Evolutionary conservation across 2,329 filamentous ascomycete genomes (phyloP).

Genomic region (Aurifilum marmelostoma): DNA sequence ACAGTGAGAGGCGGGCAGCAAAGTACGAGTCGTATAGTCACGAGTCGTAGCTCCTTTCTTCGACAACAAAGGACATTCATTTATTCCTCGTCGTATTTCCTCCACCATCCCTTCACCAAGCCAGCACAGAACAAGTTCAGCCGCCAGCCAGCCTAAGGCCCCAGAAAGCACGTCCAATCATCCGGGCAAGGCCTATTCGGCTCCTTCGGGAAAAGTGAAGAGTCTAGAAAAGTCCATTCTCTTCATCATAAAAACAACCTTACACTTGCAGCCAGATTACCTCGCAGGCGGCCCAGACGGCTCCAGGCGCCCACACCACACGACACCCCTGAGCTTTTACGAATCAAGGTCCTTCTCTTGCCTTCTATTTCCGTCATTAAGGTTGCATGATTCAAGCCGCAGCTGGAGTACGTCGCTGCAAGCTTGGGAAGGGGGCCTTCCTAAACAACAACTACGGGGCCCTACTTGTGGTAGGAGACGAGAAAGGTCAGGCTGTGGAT

Average conservation of each 20-base stretch:
- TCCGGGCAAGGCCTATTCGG: not conserved
- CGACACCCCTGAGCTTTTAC: not conserved
- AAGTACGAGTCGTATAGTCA: not conserved
- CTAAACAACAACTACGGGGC: conserved; percentile 6
- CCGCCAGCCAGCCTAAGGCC: too few relatives aligned
- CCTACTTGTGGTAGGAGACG: not conserved
- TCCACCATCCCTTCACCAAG: not conserved
- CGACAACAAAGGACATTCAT: not conserved
- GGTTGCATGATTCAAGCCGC: conserved; percentile 20
- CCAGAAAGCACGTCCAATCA: not conserved
- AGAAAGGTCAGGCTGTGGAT: not conserved
- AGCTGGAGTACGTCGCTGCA: conserved; percentile 14
- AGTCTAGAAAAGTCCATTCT: conserved; percentile 1
- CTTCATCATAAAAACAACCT: not conserved
- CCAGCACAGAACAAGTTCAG: not conserved
- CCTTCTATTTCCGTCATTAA: conserved; percentile 24
- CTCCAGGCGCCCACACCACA: not conserved
- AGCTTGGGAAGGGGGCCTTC: conserved; percentile 12
- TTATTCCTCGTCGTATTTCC: not conserved
- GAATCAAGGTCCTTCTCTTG: not conserved
- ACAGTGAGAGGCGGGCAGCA: too few relatives aligned
- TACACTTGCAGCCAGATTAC: conserved; percentile 1
- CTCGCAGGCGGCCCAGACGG: conserved; percentile 9
- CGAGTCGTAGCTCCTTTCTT: not conserved
- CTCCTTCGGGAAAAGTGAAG: conserved; percentile 3